phyloP scores from a whole-genome alignment of 2,329 filamentous ascomycete species.

The Aspergillus japonicus region DNA sequence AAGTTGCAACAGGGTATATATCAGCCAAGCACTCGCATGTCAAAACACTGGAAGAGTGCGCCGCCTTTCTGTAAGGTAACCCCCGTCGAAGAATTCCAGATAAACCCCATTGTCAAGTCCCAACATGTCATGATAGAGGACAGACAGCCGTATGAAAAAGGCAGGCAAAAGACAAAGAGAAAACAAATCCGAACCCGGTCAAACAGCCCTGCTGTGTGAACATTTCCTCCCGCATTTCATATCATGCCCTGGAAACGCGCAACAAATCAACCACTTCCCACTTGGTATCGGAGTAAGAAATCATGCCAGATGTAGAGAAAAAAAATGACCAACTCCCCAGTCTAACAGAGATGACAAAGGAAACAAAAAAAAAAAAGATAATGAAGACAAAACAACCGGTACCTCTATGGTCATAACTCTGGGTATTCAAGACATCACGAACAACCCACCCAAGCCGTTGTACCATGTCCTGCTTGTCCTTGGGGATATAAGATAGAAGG shows the following conservation, averaged over 20 bases:
- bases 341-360: constrained; percentile 38
- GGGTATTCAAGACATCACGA: constrained; percentile 24
- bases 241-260: constrained; percentile 16
- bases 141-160: constrained; percentile 4
- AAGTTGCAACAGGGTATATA: constrained; percentile 18
- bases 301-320: constrained; percentile 23
- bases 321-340: constrained; percentile 30
- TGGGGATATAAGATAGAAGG: constrained; percentile 15
- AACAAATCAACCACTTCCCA: constrained; percentile 19
- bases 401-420: constrained; percentile 43
- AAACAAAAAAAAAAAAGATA: constrained; percentile 15
- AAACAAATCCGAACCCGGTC: neutral
- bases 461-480: constrained; percentile 22
- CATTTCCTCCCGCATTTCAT: constrained; percentile 6
- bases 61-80: constrained; percentile 11
- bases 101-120: neutral
- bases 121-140: constrained; percentile 3
- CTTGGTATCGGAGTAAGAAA: constrained; percentile 23
- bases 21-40: constrained; percentile 8
- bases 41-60: neutral
- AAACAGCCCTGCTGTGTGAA: constrained; percentile 17
- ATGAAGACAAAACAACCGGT: constrained; percentile 26
- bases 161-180: constrained; percentile 1
- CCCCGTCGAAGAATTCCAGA: constrained; percentile 4
- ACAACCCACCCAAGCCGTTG: constrained; percentile 18